Evolutionary conservation across 345 rosid species (phyloP), one percentile per base, ranked within the genome.

Genomic region (Dovyalis caffra): DNA sequence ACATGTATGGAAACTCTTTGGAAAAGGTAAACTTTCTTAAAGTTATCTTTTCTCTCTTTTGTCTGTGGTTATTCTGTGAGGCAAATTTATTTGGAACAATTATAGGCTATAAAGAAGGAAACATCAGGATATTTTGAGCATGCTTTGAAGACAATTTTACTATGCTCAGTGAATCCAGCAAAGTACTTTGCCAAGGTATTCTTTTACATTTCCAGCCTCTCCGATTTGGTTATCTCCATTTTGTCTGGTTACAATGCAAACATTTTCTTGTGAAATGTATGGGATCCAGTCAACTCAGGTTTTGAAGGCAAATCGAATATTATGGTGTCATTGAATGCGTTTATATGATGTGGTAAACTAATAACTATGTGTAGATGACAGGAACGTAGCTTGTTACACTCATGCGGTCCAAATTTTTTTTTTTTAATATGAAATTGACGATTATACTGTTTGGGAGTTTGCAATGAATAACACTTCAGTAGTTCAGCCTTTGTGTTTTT

Each of bases 51-150:
- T 65, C 51, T 43, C 23, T 31, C 2, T n/a, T 65, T 26, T 3
- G 23, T 62, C 45, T 8, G 67, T 62, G 37, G 64, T 65, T 33
- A 0, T 60, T 26, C 25, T 57, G 3, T 45, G 40, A 73, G 34
- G 65, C 58, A 37, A 61, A 43, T 40, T 62, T 16, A 64, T 57
- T 51, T 34, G n/a, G 43, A 31, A 40, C 21, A 25, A 14, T 78
- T 60, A 66, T 84, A 89, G 93, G 96, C 85, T 16, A 74, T 91
- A 34, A 91, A 87, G 85, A 69, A 67, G 12, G 93, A 89, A 82
- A 89, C 91, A 76, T 91, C 91, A 0, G 93, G 93, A 75, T 60
- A 40, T 40, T 91, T 91, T 74, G 84, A 71, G 77, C 58, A 72
- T 45, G 92, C 82, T 75, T 87, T 91, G 51, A 56, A 85, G 75